phyloP scores from a whole-genome alignment of 768 basidiomycete genomes.

The Coprinopsis cinerea region DNA sequence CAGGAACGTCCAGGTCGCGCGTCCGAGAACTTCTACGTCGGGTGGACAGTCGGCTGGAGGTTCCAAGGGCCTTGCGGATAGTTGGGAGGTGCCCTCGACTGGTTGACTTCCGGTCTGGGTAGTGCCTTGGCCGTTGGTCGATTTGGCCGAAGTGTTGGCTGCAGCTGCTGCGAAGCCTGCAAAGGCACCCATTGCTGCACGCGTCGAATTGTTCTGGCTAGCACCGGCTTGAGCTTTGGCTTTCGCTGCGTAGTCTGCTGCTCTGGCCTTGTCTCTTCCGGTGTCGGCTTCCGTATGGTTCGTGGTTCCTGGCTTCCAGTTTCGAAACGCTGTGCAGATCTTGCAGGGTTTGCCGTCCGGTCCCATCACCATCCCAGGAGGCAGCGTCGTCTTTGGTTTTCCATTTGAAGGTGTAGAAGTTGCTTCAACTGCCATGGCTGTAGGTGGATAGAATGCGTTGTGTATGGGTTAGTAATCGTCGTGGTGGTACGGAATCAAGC shows the following conservation, averaged over 20 bases:
- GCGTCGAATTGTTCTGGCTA: slow-evolving; percentile 1
- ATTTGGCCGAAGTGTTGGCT: slow-evolving; percentile 13
- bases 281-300: slow-evolving; percentile 24
- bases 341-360: slow-evolving; percentile 96
- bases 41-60: slow-evolving; percentile 76
- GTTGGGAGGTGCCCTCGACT: background rate
- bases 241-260: slow-evolving; percentile 5
- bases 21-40: slow-evolving; percentile 84
- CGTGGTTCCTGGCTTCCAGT: slow-evolving; percentile 50
- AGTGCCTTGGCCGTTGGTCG: slow-evolving; percentile 9
- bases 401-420: background rate
- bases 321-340: slow-evolving; percentile 76
- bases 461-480: no score
- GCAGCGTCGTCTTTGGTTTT: slow-evolving; percentile 26
- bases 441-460: no score
- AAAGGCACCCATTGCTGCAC: slow-evolving; percentile 19
- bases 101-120: slow-evolving; percentile 17
- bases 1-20: slow-evolving; percentile 94
- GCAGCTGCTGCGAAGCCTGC: slow-evolving; percentile 21
- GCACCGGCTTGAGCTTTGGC: background rate
- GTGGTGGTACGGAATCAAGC: no score
- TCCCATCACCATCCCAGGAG: slow-evolving; percentile 83
- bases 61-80: slow-evolving; percentile 23
- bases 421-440: no score
- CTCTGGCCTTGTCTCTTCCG: slow-evolving; percentile 14